Base-by-base conservation (phyloP, 75 land plant genomes). In the Selaginella tamariscina region DNA sequence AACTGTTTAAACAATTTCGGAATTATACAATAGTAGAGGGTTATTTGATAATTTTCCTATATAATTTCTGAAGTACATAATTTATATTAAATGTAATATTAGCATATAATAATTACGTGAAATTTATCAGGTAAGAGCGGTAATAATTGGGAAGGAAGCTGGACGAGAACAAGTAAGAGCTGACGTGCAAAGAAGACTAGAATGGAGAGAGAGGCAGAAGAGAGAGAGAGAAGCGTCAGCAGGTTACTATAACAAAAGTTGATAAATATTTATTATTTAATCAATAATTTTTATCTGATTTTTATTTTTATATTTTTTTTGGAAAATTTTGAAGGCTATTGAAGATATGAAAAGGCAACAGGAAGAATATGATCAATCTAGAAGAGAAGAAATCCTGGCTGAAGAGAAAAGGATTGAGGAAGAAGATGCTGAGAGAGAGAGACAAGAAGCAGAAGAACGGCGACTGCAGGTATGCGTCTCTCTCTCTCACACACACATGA, bases 381-480 rank as follows among this genome's bases (percentile, higher is more conserved):
- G 70, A 60, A 39, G 54, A 23, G 79, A 77, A 29, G 70, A 30
- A 29, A 67, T 77, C 15, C 23, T 72, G 54, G 75, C 79, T 0
- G 70, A 62, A 60, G 79, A 77, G 73, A 39, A 39, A 15, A 5
- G 49, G 15, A 39, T 39, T 39, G 49, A 39, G 49, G 49, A 39
- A 15, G 49, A 39, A 39, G 49, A 39, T 15, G 49, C 49, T 39
- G 49, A 39, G 15, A 39, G 49, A 15, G 49, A 39, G 49, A 5
- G 15, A 5, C 49, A 5, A 5, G 49, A 39, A 39, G 49, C 5
- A 15, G 49, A 39, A 39, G 49, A 39, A 15, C 49, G 49, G 15
- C 5, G 49, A 39, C 49, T 5, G 15, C 49, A 39, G 49, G 49
- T 39, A 39, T 5, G 15, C 5, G 15, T 5, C 49, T 39, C 15